Evolutionary conservation across 2,329 filamentous ascomycete genomes (phyloP), one percentile per base, ranked within the genome.

Genomic region (Zymoseptoria ardabiliae): DNA sequence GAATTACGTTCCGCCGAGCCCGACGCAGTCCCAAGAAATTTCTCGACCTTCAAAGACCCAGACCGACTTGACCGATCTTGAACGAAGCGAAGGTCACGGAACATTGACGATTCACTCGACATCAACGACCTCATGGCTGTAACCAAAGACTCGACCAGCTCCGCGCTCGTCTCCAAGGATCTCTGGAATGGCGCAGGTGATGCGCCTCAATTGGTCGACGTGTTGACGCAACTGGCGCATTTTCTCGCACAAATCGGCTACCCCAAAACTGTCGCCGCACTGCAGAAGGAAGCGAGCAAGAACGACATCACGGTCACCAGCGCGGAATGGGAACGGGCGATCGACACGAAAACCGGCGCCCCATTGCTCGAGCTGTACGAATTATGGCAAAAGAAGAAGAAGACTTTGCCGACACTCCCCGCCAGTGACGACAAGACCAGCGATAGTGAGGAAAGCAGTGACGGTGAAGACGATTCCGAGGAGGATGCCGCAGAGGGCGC

Each of bases 161-260:
- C 21, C 22, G 20, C 51, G 8, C 51, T 53, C 8, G 53, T 53
- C 19, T 48, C 48, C 19, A 41, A 25, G 4, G 23, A 54, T 1
- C 49, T 66, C 10, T 66, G 64, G 64, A 55, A 63, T 1, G 55
- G 58, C 22, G 54, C 58, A 13, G 56, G 54, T n/a, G 45, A 13
- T 54, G 61, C 19, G 56, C 65, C 17, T 62, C 65, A 8, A 54
- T 60, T 21, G 4, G 22, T 56, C 53, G 61, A 68, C 20, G 58
- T 70, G 21, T 62, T 72, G 20, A 61, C 59, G 28, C 69, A 71
- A 55, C 48, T 69, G 45, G 64, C 64, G 3, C 65, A 68, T 53
- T 71, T 72, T 60, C 61, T 74, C 53, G 62, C 67, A 35, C 64
- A 67, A 53, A 63, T 72, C 53, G 70, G 70, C 20, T 73, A 69